Base-by-base conservation (phyloP, 331 rosid species). In the Malus hybrid region DNA sequence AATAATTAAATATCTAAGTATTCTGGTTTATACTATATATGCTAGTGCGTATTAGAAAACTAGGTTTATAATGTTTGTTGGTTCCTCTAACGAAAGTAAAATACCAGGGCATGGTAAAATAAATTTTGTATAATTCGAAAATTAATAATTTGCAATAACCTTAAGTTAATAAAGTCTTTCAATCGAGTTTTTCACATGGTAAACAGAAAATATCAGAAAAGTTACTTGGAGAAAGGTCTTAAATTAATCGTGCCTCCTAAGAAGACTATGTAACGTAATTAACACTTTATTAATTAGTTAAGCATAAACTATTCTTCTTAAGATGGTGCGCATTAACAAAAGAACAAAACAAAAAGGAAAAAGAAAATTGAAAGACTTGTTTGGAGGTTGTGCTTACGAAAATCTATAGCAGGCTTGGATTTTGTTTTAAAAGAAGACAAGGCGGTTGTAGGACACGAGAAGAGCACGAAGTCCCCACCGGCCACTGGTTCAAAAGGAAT, bases 371-470 rank as follows among this genome's bases (percentile, higher is more conserved):
- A 19, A 48, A 28, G 18, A 20, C 19, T 52, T 28, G 48, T 6
- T 70, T 29, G 74, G 74, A 70, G 64, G 74, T 19, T 7, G 73
- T 69, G 65, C 65, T 22, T 22, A 2, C 14, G 20, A 15, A 54
- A 19, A 19, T 57, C 19, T 29, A 54, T 18, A 55, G 20, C 27
- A 50, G 65, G 32, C 65, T 50, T 31, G 8, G 31, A 18, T 74
- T 71, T 19, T 2, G 78, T 65, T 33, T 9, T 12, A 29, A 11
- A 46, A 48, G 32, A 13, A 24, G 33, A 62, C 42, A 33, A 65
- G 5, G 32, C 31, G 73, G 29, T 64, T 75, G 66, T 24, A 75
- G 55, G 72, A 27, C 66, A 75, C 65, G 22, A 32, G 65, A 65
- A 65, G 46, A 65, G 29, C 27, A 65, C 66, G 6, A 6, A 50